A percentile compares a stretch with the other conserved stretches of the same genome.
These are phyloP conservation scores for Boletus calvinii DNA, from an alignment of 1,284 basidiomycete genomes.

Conservation along the genomic window DNA sequence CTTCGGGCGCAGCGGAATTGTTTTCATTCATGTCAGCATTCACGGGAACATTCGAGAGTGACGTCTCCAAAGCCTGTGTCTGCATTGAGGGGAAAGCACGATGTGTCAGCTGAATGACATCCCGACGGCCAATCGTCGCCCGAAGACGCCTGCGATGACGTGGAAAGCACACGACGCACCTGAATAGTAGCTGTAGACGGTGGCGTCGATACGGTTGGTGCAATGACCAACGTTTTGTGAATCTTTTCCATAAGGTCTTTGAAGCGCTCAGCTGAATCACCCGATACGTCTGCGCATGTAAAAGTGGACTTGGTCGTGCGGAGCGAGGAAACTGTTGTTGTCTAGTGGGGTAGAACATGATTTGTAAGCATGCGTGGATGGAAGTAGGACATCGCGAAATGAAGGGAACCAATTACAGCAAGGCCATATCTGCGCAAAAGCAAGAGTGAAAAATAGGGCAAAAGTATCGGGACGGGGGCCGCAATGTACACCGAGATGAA, in stretches of 20 bases:
- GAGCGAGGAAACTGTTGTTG: slow-evolving; percentile 1
- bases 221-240: slow-evolving; percentile 52
- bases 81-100: slow-evolving; percentile 4
- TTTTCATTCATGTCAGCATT: slow-evolving; percentile 4
- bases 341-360: slow-evolving; percentile 13
- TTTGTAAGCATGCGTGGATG: slow-evolving; percentile 10
- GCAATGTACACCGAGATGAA: neutral
- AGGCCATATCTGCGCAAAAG: slow-evolving; percentile 15
- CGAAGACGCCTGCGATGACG: neutral
- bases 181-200: slow-evolving; percentile 17
- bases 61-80: slow-evolving; percentile 11
- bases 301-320: slow-evolving; percentile 22
- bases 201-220: slow-evolving; percentile 46
- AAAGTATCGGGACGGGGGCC: neutral
- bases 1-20: slow-evolving; percentile 5
- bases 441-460: slow-evolving; percentile 1
- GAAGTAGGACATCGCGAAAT: neutral
- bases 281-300: slow-evolving; percentile 7
- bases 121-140: slow-evolving; percentile 1
- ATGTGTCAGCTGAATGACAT: slow-evolving; percentile 6
- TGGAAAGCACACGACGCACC: slow-evolving; percentile 19
- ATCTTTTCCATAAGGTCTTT: slow-evolving; percentile 54
- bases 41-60: neutral
- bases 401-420: slow-evolving; percentile 13
- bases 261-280: slow-evolving; percentile 35